Base-by-base conservation (phyloP, 148 eudicot genomes). In the Salicornia ramosissima region DNA sequence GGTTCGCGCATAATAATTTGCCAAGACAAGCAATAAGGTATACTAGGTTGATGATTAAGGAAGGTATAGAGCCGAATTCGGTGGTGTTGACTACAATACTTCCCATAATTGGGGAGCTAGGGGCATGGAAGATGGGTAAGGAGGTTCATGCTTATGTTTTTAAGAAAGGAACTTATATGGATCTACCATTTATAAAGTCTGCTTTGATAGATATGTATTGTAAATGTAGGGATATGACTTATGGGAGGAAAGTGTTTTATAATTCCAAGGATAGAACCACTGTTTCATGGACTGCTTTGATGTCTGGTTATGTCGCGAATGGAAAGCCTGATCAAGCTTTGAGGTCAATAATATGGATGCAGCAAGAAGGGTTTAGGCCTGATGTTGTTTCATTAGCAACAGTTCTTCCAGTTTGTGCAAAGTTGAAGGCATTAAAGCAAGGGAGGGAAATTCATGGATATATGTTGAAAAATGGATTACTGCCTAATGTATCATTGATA, bases 151-250 rank as follows among this genome's bases (percentile, higher is more conserved):
- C 83, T n/a, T 85, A 73, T 68, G 89, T 86, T 55, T 59, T 93
- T 64, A 90, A 85, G 86, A 90, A 67, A 26, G 76, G 73, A 39
- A 79, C 72, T 36, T 93, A 90, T 75, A 77, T 81, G 13, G 86
- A 85, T 33, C 84, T 86, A 39, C 71, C 84, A 66, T 93, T 85
- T 76, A 71, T 93, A 58, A 95, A 93, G 67, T 86, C 90, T 47
- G 81, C 81, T 62, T 81, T 93, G 71, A 80, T 93, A 50, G 98
- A 93, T 80, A 93, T 90, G 98, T 93, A 93, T 56, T 85, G 98
- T 79, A 93, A 93, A 77, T 88, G 98, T 57, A 87, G 90, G 33
- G 98, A 93, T 79, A 70, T 93, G 81, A 75, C 52, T 56, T 83
- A 82, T 0, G 98, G 91, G 49, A 81, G 96, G 64, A 83, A 76